Evolutionary conservation across 192 early-diverging fungal species (phyloP).

Genomic region (Coemansia sp.): DNA sequence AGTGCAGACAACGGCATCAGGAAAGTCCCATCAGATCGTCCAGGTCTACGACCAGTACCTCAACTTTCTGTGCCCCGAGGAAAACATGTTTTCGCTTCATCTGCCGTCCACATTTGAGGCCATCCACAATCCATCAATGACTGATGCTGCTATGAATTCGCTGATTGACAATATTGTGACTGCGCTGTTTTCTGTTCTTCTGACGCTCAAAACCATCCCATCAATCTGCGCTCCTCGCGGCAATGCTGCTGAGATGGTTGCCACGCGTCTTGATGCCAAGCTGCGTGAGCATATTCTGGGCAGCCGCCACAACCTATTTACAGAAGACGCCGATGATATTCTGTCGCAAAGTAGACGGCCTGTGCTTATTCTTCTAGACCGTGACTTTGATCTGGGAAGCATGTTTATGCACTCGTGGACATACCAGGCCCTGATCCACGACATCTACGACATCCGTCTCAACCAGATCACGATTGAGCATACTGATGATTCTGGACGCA

Average conservation of each 20-base stretch:
- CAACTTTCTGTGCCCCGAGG: conserved; percentile 90
- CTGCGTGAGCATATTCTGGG: conserved; percentile 93
- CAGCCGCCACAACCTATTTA: conserved; percentile 81
- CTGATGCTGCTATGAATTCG: conserved; percentile 80
- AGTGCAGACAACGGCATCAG: conserved; percentile 69
- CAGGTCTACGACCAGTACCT: conserved; percentile 98
- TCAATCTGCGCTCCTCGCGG: conserved; percentile 89
- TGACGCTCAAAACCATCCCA: conserved; percentile 86
- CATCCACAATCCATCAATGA: conserved; percentile 80
- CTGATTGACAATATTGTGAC: conserved; percentile 78
- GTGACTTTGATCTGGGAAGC: conserved; percentile 86
- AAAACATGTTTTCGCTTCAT: conserved; percentile 90
- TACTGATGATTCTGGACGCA: conserved; percentile 65
- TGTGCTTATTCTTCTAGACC: conserved; percentile 87
- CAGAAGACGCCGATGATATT: conserved; percentile 53
- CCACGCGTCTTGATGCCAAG: conserved; percentile 82
- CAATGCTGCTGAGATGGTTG: conserved; percentile 92
- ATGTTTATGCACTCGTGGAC: conserved; percentile 99
- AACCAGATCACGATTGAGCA: conserved; percentile 72
- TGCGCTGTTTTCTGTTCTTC: conserved; percentile 86
- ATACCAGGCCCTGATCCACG: conserved; percentile 94
- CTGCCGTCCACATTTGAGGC: conserved; percentile 75
- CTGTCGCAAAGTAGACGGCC: conserved; percentile 63
- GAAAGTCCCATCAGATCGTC: conserved; percentile 76
- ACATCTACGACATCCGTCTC: conserved; percentile 89